Evolutionary conservation across 2,329 filamentous ascomycete species (phyloP).

Genomic region (Trichoderma sp.): DNA sequence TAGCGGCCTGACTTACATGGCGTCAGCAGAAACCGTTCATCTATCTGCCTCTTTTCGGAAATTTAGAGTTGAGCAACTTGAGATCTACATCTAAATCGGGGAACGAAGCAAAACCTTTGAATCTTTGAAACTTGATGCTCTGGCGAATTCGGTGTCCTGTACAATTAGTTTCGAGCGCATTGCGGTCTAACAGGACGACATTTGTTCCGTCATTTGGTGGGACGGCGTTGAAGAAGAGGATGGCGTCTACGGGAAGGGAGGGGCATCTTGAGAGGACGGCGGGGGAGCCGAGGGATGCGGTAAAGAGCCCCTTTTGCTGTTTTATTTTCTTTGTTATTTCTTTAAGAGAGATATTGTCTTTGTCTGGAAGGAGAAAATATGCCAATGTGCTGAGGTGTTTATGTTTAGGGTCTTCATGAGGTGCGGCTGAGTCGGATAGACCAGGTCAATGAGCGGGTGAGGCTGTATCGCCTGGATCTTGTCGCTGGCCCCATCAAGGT

Average conservation of each 20-base stretch:
- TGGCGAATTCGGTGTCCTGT: neutral
- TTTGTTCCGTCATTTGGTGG: neutral
- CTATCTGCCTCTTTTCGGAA: neutral
- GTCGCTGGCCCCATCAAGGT: constrained; percentile 52
- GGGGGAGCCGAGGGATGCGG: constrained; percentile 67
- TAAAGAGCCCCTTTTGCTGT: constrained; percentile 27
- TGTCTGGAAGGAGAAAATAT: too few species aligned
- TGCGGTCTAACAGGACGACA: neutral
- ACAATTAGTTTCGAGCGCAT: neutral
- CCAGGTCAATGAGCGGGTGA: constrained; percentile 66
- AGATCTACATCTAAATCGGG: neutral
- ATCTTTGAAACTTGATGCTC: neutral
- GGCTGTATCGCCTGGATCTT: constrained; percentile 66
- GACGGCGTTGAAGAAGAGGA: neutral
- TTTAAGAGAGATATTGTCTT: fast-evolving
- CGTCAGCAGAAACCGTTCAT: neutral
- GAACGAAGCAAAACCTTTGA: too few species aligned
- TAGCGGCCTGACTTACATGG: neutral
- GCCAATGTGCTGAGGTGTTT: neutral
- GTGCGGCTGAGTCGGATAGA: constrained; percentile 64
- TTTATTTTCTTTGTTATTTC: neutral
- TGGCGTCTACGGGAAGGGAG: neutral
- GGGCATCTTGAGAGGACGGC: constrained; percentile 52
- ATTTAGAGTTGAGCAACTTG: neutral
- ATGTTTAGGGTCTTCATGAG: constrained; percentile 53